Percentiles rank a stretch among this genome's conserved stretches.
Evolutionary conservation across 116 monocot species (phyloP).

Genomic region (Zostera marina): DNA sequence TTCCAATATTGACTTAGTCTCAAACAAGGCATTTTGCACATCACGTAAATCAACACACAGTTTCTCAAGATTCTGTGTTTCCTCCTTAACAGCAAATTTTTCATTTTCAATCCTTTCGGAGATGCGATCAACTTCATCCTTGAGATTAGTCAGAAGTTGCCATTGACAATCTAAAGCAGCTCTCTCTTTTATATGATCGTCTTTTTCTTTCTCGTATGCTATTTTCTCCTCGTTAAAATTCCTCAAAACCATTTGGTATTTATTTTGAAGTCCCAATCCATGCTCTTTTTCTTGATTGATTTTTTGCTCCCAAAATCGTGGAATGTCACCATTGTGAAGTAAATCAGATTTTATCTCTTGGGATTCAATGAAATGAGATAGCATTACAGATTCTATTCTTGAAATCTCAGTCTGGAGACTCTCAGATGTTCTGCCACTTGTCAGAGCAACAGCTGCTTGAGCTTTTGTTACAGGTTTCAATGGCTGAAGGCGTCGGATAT

Average conservation of each 20-base stretch:
- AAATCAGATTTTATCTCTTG: slow-evolving; percentile 63
- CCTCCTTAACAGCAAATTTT: slow-evolving; percentile 18
- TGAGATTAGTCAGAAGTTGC: slow-evolving; percentile 28
- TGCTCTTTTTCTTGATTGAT: slow-evolving; percentile 24
- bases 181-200: slow-evolving; percentile 42
- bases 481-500: slow-evolving; percentile 66
- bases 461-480: slow-evolving; percentile 71
- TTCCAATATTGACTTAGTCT: slow-evolving; percentile 67
- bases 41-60: slow-evolving; percentile 15
- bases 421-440: slow-evolving; percentile 46
- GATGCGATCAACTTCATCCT: slow-evolving; percentile 55
- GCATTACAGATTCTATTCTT: slow-evolving; percentile 46
- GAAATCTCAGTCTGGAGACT: slow-evolving; percentile 34
- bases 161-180: slow-evolving; percentile 49
- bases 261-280: slow-evolving; percentile 17
- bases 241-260: slow-evolving; percentile 17
- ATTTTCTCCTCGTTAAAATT: slow-evolving; percentile 36
- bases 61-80: slow-evolving; percentile 26
- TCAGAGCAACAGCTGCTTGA: slow-evolving; percentile 71
- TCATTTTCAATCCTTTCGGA: slow-evolving; percentile 26
- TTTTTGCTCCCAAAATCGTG: slow-evolving; percentile 46
- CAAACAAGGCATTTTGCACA: slow-evolving; percentile 33
- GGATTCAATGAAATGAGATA: slow-evolving; percentile 34
- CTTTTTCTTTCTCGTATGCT: slow-evolving; percentile 16
- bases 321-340: slow-evolving; percentile 52